These are phyloP conservation scores for Oryza nivara DNA, from an alignment of 176 grass and related monocot species.

Conservation along the genomic window DNA sequence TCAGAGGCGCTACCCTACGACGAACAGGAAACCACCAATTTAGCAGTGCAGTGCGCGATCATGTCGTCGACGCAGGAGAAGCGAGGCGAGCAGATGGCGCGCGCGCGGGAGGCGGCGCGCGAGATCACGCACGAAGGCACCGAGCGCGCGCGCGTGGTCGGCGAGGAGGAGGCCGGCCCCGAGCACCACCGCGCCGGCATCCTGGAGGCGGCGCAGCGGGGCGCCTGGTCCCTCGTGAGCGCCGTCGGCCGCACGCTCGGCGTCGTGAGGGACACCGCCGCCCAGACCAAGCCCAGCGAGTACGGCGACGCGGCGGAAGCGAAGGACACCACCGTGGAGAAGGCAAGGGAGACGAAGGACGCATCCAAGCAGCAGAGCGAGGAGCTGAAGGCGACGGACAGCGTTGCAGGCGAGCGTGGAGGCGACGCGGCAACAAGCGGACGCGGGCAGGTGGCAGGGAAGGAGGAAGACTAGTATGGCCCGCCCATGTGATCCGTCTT, in stretches of 20 bases:
- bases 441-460: no score
- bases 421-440: no score
- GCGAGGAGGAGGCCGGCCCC: background rate
- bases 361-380: background rate
- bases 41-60: background rate
- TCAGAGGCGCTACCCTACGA: no score
- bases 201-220: slow-evolving; percentile 35
- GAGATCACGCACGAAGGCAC: slow-evolving; percentile 43
- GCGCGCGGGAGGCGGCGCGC: slow-evolving; percentile 32
- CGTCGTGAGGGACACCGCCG: slow-evolving; percentile 27
- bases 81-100: background rate
- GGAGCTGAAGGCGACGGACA: no score
- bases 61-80: slow-evolving; percentile 28
- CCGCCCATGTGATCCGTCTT: no score
- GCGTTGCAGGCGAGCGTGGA: no score
- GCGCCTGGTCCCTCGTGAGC: background rate
- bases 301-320: slow-evolving; percentile 1
- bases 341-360: background rate
- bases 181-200: slow-evolving; percentile 36
- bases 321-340: background rate
- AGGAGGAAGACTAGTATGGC: no score
- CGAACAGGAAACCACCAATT: no score
- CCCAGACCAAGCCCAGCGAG: slow-evolving; percentile 31
- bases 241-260: slow-evolving; percentile 39
- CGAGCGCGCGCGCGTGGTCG: slow-evolving; percentile 39